Conservation (phyloP, 352 stramenopile genomes). For the Globisporangium solare region DNA sequence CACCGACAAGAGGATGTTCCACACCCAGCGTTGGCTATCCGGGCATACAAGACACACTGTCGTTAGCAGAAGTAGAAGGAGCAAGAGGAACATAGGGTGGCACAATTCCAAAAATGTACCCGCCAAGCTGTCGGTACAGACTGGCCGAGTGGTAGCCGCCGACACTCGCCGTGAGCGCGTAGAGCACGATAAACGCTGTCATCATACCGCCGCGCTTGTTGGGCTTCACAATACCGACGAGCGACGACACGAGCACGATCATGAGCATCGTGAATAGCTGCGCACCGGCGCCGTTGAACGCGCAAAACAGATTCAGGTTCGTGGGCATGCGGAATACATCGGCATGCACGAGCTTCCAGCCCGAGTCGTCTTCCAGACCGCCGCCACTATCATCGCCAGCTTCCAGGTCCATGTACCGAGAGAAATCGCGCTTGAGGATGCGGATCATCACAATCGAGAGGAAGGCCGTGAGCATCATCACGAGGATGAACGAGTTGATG, state of each 20-base stretch:
- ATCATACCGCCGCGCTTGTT: constrained; percentile 92
- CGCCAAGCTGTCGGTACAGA: constrained; percentile 94
- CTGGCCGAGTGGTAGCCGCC: constrained; percentile 90
- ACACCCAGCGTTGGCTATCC: constrained; percentile 87
- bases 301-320: constrained; percentile 89
- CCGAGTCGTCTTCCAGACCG: constrained; percentile 92
- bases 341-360: constrained; percentile 99
- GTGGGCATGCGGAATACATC: constrained; percentile 98
- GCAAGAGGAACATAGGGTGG: no score
- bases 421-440: constrained; percentile 98
- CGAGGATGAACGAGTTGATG: constrained; percentile 98
- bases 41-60: not conserved
- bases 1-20: constrained; percentile 91
- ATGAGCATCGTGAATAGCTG: constrained; percentile 94
- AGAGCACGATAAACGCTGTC: constrained; percentile 92
- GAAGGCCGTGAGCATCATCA: constrained; percentile 96
- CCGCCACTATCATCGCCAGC: constrained; percentile 79
- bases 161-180: constrained; percentile 92
- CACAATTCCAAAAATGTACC: constrained; percentile 16
- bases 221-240: constrained; percentile 90
- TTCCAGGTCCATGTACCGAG: constrained; percentile 95
- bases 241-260: constrained; percentile 88
- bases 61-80: no score
- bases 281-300: constrained; percentile 89
- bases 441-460: constrained; percentile 96